phyloP scores from a whole-genome alignment of 164 flowering plant genomes.

The Vitis riparia region DNA sequence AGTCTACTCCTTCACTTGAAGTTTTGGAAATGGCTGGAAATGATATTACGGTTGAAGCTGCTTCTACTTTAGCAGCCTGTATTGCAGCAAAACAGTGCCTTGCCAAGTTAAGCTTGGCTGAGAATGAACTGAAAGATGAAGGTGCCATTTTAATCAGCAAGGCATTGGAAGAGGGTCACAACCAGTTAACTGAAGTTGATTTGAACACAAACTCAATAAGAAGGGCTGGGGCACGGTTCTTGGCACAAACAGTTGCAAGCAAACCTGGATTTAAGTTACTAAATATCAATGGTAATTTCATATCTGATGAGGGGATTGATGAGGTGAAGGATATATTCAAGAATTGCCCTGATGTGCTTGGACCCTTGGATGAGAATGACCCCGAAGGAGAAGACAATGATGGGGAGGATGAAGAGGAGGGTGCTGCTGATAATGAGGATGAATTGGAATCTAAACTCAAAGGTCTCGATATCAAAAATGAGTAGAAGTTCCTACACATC shows the following conservation, averaged over 20 bases:
- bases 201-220: slow-evolving; percentile 52
- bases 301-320: slow-evolving; percentile 66
- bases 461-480: slow-evolving; percentile 48
- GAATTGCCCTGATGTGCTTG: slow-evolving; percentile 38
- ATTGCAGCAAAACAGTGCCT: slow-evolving; percentile 49
- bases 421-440: slow-evolving; percentile 27
- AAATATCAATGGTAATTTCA: slow-evolving; percentile 57
- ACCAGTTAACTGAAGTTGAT: slow-evolving; percentile 56
- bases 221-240: slow-evolving; percentile 51
- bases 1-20: slow-evolving; percentile 56
- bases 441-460: slow-evolving; percentile 50
- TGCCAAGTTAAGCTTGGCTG: slow-evolving; percentile 48
- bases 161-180: slow-evolving; percentile 44
- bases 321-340: slow-evolving; percentile 51
- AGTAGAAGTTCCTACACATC: slow-evolving; percentile 11
- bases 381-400: slow-evolving; percentile 69
- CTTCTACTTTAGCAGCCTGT: slow-evolving; percentile 45
- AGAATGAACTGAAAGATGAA: slow-evolving; percentile 73
- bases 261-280: slow-evolving; percentile 54
- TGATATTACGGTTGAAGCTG: slow-evolving; percentile 52
- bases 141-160: slow-evolving; percentile 53
- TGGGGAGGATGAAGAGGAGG: slow-evolving; percentile 44
- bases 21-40: slow-evolving; percentile 71
- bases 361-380: slow-evolving; percentile 67
- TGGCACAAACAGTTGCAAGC: slow-evolving; percentile 47